Conservation (phyloP, 306 rosid species). For the Cicer yamashitae region DNA sequence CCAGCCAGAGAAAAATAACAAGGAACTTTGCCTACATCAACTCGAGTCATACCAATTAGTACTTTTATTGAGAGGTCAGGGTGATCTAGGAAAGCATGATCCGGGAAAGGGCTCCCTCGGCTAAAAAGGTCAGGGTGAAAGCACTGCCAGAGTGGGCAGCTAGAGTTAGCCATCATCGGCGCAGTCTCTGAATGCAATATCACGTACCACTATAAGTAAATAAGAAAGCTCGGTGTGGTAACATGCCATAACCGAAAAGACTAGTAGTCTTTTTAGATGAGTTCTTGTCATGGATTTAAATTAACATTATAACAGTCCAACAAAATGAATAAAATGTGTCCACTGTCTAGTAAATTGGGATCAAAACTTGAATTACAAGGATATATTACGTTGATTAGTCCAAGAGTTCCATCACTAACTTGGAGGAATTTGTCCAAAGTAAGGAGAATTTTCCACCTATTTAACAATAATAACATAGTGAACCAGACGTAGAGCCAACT, state of each 20-base stretch:
- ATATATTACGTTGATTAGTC: background rate
- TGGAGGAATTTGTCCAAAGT: background rate
- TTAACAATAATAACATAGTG: background rate
- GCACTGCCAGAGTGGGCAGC: background rate
- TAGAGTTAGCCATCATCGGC: background rate
- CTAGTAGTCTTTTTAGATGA: background rate
- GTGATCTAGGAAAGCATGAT: background rate
- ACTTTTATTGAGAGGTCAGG: background rate
- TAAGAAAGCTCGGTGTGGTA: background rate
- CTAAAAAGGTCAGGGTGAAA: background rate
- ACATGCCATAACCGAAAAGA: background rate
- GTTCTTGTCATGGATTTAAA: background rate
- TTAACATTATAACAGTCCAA: background rate
- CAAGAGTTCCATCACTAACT: background rate
- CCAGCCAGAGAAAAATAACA: conserved; percentile 1
- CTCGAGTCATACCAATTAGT: background rate
- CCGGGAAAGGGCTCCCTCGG: background rate
- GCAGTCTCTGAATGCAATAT: background rate
- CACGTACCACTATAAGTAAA: background rate
- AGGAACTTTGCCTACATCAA: conserved; percentile 6
- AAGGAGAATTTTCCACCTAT: background rate
- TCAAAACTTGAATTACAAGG: background rate
- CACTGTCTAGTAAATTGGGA: conserved; percentile 31
- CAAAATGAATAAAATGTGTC: conserved; percentile 4
- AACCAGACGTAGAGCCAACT: background rate